Evolutionary conservation across 2,329 filamentous ascomycete genomes (phyloP), one percentile per base, ranked within the genome.

Genomic region (Xylariomycetidae sp.): DNA sequence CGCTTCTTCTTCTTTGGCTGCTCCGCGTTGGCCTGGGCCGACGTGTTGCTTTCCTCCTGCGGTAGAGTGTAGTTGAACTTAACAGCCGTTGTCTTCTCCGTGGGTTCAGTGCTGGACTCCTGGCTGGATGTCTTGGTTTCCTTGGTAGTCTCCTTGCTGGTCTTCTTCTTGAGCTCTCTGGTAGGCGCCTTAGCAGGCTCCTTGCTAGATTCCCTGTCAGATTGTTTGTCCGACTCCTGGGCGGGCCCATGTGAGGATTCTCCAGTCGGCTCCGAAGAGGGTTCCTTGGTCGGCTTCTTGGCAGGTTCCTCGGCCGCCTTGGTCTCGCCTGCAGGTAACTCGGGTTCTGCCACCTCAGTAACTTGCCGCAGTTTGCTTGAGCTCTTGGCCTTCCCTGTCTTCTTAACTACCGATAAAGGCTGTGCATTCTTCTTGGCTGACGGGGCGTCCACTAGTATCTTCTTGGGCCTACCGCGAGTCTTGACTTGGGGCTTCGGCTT

Each of bases 1-100:
- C 82, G 76, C 65, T 82, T 88, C 68, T 82, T 86, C 54, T 76
- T 79, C 57, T 68, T 74, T 6, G 58, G 63, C 43, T 70, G 38
- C 18, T 54, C 49, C 4, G 63, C 19, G 45, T 48, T 43, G 14
- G 26, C 16, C 6, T 15, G 16, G 7, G 26, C 10, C 10, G 13
- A 16, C 6, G 24, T 12, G 9, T 39, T 41, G 29, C 44, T 51
- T 31, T 52, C 53, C 15, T 55, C 48, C 34, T 52, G 50, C 20
- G 44, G 37, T 20, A 46, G 29, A 25, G 27, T 37, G 35, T 52
- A 32, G 36, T 51, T 54, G 54, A 48, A 60, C 54, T 52, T 62
- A 46, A 44, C 51, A 29, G 49, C 44, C 14, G 33, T 33, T 16
- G 50, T 46, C 46, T 46, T 54, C 34, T 52, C 54, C 20, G 34